Evolutionary conservation across 164 flowering plant genomes (phyloP), one percentile per base, ranked within the genome.

Genomic region (Stephania cephalantha): DNA sequence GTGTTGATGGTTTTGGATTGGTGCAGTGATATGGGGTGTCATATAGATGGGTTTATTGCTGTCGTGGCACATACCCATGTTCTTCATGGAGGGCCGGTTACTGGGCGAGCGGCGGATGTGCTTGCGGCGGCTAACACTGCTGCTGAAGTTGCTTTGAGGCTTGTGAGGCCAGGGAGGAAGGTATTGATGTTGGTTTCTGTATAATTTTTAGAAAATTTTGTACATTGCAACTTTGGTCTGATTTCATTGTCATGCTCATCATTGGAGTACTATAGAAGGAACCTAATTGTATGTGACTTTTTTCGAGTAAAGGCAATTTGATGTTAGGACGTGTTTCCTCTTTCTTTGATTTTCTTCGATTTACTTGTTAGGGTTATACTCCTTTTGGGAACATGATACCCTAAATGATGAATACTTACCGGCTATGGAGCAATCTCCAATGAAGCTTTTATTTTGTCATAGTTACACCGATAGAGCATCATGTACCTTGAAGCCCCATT

Each of bases 51-150:
- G 11, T 92, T 95, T 71, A 93, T 95, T 76, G 92, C 94, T 35
- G 90, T 89, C 7, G 97, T 91, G 22, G 98, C 87, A 2, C 99
- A 93, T 55, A 95, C 97, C 11, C 96, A 93, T 87, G 94, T 88
- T 69, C 85, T 95, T 74, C 96, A 90, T 77, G 83, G 78, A 46
- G 99, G 97, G 18, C 94, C 98, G 12, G 86, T 95, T 10, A 88
- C 90, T 0, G 99, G 99, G 2, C 86, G 93, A 75, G 89, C 90
- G 71, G 99, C 99, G 61, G 99, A 95, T 89, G 97, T 89, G 45
- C 80, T 95, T 85, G 90, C 97, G 7, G 98, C 98, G 8, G 91
- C 96, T 29, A 92, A 95, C 75, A 90, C 96, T 76, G 98, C 98
- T 67, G 97, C 96, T 55, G 97, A 95, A 78, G 98, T 95, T 79